phyloP scores from a whole-genome alignment of 352 stramenopile species.

The Globisporangium echinulatum region DNA sequence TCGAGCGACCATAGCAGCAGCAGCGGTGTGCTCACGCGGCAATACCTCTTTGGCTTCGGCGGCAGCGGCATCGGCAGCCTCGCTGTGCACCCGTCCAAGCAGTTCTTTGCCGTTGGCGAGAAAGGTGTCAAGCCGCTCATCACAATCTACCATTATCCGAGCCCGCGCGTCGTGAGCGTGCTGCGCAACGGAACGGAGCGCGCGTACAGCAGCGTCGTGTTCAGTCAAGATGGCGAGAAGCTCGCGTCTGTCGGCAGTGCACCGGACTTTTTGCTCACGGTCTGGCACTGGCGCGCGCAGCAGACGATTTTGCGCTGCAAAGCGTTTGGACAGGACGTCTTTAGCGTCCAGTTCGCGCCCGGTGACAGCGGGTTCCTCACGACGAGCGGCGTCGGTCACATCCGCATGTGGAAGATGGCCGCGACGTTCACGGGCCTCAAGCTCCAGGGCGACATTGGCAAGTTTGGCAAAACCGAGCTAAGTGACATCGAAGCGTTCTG shows the following conservation, averaged over 20 bases:
- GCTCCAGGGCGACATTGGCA: constrained; percentile 93
- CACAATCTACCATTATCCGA: constrained; percentile 85
- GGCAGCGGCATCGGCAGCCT: constrained; percentile 60
- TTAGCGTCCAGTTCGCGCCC: constrained; percentile 86
- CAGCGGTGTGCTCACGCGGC: constrained; percentile 19
- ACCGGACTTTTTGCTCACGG: constrained; percentile 89
- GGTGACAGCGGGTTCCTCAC: constrained; percentile 87
- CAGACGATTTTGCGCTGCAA: constrained; percentile 89
- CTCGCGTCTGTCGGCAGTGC: constrained; percentile 82
- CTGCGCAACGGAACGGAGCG: constrained; percentile 80
- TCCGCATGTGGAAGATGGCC: constrained; percentile 95
- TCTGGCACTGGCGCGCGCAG: constrained; percentile 91
- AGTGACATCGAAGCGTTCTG: constrained; percentile 92
- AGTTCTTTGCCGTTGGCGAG: constrained; percentile 85
- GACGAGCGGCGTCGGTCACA: constrained; percentile 90
- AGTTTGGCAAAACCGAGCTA: constrained; percentile 94
- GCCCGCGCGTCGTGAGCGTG: constrained; percentile 57
- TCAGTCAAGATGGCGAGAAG: constrained; percentile 78
- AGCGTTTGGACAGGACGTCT: constrained; percentile 93
- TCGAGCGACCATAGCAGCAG: constrained; percentile 1
- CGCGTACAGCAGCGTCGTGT: constrained; percentile 69
- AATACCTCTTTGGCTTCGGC: constrained; percentile 66
- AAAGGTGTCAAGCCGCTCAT: constrained; percentile 87
- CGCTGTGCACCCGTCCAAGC: constrained; percentile 56
- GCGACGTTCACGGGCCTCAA: constrained; percentile 95